Base-by-base conservation (phyloP, 352 stramenopile genomes). In the Phytophthora pluvialis region DNA sequence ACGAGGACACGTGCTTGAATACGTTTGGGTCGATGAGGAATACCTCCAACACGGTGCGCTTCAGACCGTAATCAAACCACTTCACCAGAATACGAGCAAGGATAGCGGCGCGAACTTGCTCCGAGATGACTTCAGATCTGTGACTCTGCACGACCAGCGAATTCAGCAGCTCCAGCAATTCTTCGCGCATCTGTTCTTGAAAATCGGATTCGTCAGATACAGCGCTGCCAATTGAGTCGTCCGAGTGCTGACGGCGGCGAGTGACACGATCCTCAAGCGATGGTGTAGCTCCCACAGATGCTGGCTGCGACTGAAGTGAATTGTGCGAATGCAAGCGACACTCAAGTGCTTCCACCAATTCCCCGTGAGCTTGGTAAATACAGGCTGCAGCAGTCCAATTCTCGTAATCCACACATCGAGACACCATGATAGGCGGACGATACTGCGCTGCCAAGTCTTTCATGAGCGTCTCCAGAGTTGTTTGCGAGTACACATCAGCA, bases 311-410 rank as follows among this genome's bases (percentile, higher is more conserved):
- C 15, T 42, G 70, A 2, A 57, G 64, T 13, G 69, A 62, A 6
- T 86, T 85, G 47, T 94, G 86, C 10, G 76, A 80, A 43, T 91
- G 87, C 31, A 96, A 58, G 1, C 87, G 80, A 54, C 85, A 92
- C 60, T 96, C 88, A n/a, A 96, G 73, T 5, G 88, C 88, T 59
- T 96, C 84, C 1, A 96, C 83, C 2, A 92, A 64, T 55, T 94
- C 88, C 10, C 79, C 86, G 21, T 96, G 81, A 3, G 75, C 86
- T 75, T 96, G 80, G 38, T 94, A 93, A 16, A 94, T 73, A 51
- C 74, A 83, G 1, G 88, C 88, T 0, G 88, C 88, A 0, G 86
- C 88, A 18, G 71, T 81, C 88, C 88, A 96, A 54, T 96, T 94
- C 12, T 73, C 80, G 35, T 88, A 94, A 68, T 96, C 88, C 6